Conservation (phyloP, 306 rosid genomes). For the Quercus glauca region DNA sequence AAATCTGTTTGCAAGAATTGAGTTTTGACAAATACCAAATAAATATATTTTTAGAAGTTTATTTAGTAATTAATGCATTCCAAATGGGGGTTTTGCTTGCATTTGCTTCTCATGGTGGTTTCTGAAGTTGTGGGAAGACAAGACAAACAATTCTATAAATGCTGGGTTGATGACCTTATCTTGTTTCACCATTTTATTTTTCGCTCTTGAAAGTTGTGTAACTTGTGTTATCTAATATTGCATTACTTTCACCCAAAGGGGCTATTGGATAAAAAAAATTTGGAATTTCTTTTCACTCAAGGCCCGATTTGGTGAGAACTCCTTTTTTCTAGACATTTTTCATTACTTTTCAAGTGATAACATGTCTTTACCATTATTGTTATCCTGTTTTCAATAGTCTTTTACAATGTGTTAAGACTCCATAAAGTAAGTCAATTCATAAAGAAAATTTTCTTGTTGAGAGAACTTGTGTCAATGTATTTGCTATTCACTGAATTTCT, state of each 20-base stretch:
- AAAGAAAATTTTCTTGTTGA: no score
- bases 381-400: background rate
- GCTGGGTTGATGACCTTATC: background rate
- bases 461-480: no score
- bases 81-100: background rate
- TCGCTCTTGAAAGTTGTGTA: slow-evolving; percentile 51
- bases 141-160: background rate
- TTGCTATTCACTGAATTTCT: no score
- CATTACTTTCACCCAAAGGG: slow-evolving; percentile 84
- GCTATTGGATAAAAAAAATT: slow-evolving; percentile 79
- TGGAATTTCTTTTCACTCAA: slow-evolving; percentile 88
- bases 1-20: background rate
- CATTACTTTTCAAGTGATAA: background rate
- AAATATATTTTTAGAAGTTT: background rate
- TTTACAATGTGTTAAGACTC: background rate
- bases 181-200: background rate
- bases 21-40: background rate
- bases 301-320: slow-evolving; percentile 85
- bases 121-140: background rate
- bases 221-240: slow-evolving; percentile 70
- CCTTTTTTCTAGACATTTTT: background rate
- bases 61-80: slow-evolving; percentile 13
- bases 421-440: no score
- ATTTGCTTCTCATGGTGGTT: background rate
- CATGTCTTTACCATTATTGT: background rate